phyloP scores from a whole-genome alignment of 1,139 yeast genomes.

The Taphrina communis region DNA sequence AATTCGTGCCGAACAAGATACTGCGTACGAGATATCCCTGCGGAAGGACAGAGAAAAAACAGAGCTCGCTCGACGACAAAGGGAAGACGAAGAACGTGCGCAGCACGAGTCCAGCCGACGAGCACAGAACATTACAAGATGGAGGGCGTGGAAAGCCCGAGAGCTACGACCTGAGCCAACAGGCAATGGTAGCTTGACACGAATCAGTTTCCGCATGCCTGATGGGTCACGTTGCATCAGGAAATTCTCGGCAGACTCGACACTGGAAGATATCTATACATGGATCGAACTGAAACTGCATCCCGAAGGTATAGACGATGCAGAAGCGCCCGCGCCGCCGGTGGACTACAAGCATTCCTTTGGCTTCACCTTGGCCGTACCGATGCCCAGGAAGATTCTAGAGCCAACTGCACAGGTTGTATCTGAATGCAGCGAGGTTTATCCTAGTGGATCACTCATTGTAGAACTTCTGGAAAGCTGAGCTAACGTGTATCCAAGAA shows the following conservation, averaged over 20 bases:
- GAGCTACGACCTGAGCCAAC: constrained; percentile 53
- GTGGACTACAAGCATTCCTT: constrained; percentile 56
- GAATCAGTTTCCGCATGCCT: constrained; percentile 61
- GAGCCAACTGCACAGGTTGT: constrained; percentile 51
- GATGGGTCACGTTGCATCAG: constrained; percentile 69
- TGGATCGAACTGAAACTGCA: constrained; percentile 53
- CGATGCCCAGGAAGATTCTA: constrained; percentile 63
- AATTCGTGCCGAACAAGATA: constrained; percentile 74
- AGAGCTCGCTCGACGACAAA: constrained; percentile 51
- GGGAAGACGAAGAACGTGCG: constrained; percentile 48
- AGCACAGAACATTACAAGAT: constrained; percentile 46
- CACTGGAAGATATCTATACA: constrained; percentile 66
- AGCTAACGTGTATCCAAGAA: background rate
- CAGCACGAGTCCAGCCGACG: constrained; percentile 47
- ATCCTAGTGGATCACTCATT: constrained; percentile 67
- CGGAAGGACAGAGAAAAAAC: constrained; percentile 60
- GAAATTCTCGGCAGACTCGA: constrained; percentile 58
- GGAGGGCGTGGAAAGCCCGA: constrained; percentile 59
- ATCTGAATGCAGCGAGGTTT: constrained; percentile 57
- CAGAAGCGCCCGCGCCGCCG: constrained; percentile 49
- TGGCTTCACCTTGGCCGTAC: constrained; percentile 59
- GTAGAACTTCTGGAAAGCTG: constrained; percentile 57
- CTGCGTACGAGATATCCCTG: constrained; percentile 74
- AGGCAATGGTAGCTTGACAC: constrained; percentile 45
- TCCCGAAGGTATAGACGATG: constrained; percentile 54